These are phyloP conservation scores for Sugiyamaella qingdaonensis DNA, from an alignment of 805 yeast genomes.

Conservation along the genomic window DNA sequence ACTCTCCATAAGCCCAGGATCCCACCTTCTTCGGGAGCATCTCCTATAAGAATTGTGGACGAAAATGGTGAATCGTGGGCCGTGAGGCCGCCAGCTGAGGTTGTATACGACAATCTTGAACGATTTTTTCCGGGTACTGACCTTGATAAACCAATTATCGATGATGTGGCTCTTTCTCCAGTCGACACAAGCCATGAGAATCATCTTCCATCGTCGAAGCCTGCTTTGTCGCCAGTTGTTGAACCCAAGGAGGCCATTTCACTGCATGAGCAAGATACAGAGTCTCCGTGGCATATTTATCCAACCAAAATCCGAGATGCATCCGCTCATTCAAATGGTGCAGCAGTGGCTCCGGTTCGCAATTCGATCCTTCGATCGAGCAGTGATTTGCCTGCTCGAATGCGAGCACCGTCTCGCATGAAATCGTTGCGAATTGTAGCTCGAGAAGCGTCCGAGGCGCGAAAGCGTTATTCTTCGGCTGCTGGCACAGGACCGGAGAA, in stretches of 20 bases:
- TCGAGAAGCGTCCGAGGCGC: constrained; percentile 68
- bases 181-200: constrained; percentile 3
- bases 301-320: constrained; percentile 11
- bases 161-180: constrained; percentile 44
- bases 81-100: constrained; percentile 93
- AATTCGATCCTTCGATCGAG: not conserved
- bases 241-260: constrained; percentile 17
- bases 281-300: constrained; percentile 4
- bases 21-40: constrained; percentile 6
- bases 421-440: constrained; percentile 93
- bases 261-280: not conserved
- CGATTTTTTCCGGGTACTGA: constrained; percentile 89
- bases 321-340: not conserved
- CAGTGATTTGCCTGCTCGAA: not conserved
- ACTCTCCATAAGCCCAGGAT: constrained; percentile 10
- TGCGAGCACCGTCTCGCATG: constrained; percentile 45
- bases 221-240: constrained; percentile 19
- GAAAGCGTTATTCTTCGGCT: constrained; percentile 37
- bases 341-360: not conserved
- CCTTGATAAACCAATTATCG: constrained; percentile 86
- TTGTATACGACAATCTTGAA: constrained; percentile 86
- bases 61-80: constrained; percentile 45
- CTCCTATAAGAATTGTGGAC: constrained; percentile 14
- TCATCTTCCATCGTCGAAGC: not conserved
- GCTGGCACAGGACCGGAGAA: constrained; percentile 3